A percentile compares a stretch with the other conserved stretches of the same genome.
phyloP scores from a whole-genome alignment of 2,329 filamentous ascomycete genomes.

The Shiraia sp. region DNA sequence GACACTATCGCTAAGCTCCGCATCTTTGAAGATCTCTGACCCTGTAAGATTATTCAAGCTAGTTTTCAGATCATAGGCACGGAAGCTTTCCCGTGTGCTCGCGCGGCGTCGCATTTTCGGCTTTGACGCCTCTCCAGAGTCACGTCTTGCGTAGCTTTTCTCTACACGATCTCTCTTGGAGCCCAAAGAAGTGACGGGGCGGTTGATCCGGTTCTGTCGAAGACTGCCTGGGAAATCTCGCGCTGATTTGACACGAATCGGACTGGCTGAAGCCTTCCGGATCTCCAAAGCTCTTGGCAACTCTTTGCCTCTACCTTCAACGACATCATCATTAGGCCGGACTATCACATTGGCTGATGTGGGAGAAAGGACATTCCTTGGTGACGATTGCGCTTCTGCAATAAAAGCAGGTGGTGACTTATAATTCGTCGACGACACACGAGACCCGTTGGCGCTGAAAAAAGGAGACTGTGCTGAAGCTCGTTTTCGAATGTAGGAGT shows the following conservation, averaged over 20 bases:
- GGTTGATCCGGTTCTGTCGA: slow-evolving; percentile 21
- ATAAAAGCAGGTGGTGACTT: slow-evolving; percentile 24
- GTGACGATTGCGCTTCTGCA: slow-evolving; percentile 11
- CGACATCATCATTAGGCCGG: slow-evolving; percentile 20
- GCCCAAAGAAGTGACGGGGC: slow-evolving; percentile 16
- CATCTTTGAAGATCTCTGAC: slow-evolving; percentile 33
- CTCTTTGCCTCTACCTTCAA: slow-evolving; percentile 16
- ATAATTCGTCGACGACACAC: slow-evolving; percentile 37
- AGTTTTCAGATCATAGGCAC: slow-evolving; percentile 24
- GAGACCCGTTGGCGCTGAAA: slow-evolving; percentile 40
- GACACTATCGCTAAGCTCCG: slow-evolving; percentile 34
- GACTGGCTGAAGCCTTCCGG: slow-evolving; percentile 15
- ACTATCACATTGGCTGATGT: slow-evolving; percentile 18
- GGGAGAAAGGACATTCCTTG: slow-evolving; percentile 9
- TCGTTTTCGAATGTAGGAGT: slow-evolving; percentile 49
- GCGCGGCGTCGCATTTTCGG: slow-evolving; percentile 12
- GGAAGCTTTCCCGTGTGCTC: slow-evolving; percentile 24
- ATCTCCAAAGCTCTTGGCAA: slow-evolving; percentile 13
- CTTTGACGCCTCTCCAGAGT: not conserved
- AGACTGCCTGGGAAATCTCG: slow-evolving; percentile 27
- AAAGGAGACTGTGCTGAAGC: slow-evolving; percentile 45
- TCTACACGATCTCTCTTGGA: slow-evolving; percentile 16
- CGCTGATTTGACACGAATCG: slow-evolving; percentile 7
- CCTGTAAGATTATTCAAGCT: slow-evolving; percentile 29
- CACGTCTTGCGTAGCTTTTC: slow-evolving; percentile 19